Base-by-base conservation (phyloP, 352 stramenopile genomes). In the Phytopythium vexans region DNA sequence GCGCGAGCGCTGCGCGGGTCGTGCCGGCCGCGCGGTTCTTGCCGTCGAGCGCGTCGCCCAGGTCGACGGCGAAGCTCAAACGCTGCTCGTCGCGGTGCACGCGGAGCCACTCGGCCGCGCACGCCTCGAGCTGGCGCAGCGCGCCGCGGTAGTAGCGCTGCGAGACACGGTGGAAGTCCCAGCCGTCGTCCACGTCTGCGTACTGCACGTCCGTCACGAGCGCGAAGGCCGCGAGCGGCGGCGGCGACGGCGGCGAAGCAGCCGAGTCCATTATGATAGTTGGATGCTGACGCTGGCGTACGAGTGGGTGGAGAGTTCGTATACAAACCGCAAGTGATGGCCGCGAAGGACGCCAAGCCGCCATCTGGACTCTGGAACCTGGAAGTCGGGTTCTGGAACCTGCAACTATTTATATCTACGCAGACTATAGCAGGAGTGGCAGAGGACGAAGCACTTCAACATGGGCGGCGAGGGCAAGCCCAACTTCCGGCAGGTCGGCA, bases 161-260 rank as follows among this genome's bases (percentile, higher is more conserved):
- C 12, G 68, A 66, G n/a, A 64, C 85, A 40, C 70, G 73, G 56
- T 74, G 63, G 57, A 88, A 94, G 66, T 94, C 81, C 80, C 79
- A 91, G 32, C 75, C 78, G 41, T 94, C 72, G 34, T 88, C 77
- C 32, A 88, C 70, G 53, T 92, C 84, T 4, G 84, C 82, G 68
- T 92, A 91, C 58, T 94, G 84, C 39, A 94, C 82, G 54, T 94
- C 84, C 14, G 78, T 65, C 45, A 94, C 72, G 36, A 91, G 52
- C 1, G 79, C 81, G 47, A 89, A 91, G 8, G 75, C 78, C 27
- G 82, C 56, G 34, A 89, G 68, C 46, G 75, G 72, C 8, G 52
- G 54, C 38, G 44, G 51, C 27, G 35, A 16, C 1, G 1, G 54
- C 39, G 45, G 49, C 12, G 43, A 6, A 12, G 33, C 36, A 1